Base-by-base conservation (phyloP, 441 rosid genomes). In the Monsonia emarginata region DNA sequence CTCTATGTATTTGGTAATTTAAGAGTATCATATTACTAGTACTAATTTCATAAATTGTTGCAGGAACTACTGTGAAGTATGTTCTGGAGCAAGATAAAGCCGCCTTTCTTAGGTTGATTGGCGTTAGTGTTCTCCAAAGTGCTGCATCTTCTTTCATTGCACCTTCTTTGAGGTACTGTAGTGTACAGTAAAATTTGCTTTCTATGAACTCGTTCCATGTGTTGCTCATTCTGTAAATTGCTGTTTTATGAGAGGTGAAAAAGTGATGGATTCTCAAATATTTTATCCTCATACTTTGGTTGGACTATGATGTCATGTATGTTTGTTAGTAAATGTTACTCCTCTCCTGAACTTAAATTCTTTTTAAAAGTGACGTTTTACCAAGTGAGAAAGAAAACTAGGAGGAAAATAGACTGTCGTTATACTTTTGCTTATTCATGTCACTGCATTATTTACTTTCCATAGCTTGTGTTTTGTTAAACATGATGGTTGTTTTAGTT, bases 41-140 rank as follows among this genome's bases (percentile, higher is more conserved):
- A 56, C 38, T 60, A 38, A 63, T 27, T 66, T 52, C 46, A 34
- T 65, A 63, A 58, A 48, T 67, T 75, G 70, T 74, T 62, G 32
- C 83, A 95, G 99, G 99, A 69, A 95, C 97, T 69, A 92, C 98
- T 65, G 98, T 95, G 72, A 92, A 95, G 88, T 81, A 76, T 80
- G 99, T 95, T 66, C 64, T 95, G 86, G 97, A 90, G 85, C 99
- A 95, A 82, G 88, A 95, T 78, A 95, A 87, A 85, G 75, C 88
- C 67, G 75, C 97, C 59, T 95, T 95, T 81, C 69, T 77, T 77
- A 85, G 84, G 71, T 79, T 95, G 80, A 87, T 95, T 73, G 98
- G 97, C 46, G 64, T 86, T 61, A 95, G 99, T 63, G 84, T 95
- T 74, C 88, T 95, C 74, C 98, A 95, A 81, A 95, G 99, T 82